phyloP scores from a whole-genome alignment of 805 yeast genomes.

The Komagataella populi region DNA sequence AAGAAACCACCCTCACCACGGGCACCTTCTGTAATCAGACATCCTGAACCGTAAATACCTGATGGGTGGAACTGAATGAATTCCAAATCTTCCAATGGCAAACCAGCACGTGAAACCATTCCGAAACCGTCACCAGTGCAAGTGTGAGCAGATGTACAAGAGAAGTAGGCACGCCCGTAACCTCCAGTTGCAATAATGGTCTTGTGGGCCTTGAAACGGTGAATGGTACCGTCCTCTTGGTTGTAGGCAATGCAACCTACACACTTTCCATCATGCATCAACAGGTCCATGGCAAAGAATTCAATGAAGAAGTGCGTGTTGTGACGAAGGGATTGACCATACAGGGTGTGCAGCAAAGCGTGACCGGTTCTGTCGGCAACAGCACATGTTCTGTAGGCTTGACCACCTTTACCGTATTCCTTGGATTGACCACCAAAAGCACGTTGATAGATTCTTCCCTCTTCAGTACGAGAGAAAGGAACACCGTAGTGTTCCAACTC shows the following conservation, averaged over 20 bases:
- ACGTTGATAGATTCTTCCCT: conserved; percentile 95
- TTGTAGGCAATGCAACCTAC: conserved; percentile 96
- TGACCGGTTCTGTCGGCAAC: conserved; percentile 99
- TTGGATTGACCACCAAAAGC: conserved; percentile 97
- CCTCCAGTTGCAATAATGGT: conserved; percentile 98
- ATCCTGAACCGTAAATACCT: conserved; percentile 98
- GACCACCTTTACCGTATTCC: conserved; percentile 96
- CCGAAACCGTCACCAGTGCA: conserved; percentile 99
- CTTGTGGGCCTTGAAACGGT: conserved; percentile 93
- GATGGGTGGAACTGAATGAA: conserved; percentile 99
- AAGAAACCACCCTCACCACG: conserved; percentile 99
- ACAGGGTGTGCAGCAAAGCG: conserved; percentile 87
- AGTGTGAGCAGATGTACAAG: conserved; percentile 98
- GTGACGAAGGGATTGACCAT: conserved; percentile 93
- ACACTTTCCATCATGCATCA: conserved; percentile 92
- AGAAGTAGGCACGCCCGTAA: conserved; percentile 95
- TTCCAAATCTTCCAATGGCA: conserved; percentile 94
- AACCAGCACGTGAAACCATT: conserved; percentile 97
- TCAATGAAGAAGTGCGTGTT: conserved; percentile 97
- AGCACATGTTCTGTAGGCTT: conserved; percentile 98
- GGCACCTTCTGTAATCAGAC: conserved; percentile 98
- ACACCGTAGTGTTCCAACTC: conserved; percentile 98
- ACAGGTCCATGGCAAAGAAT: conserved; percentile 87
- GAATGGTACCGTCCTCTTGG: conserved; percentile 97
- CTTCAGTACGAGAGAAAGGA: conserved; percentile 94